phyloP scores from a whole-genome alignment of 169 alveolate genomes.

The Theileria annulata region DNA sequence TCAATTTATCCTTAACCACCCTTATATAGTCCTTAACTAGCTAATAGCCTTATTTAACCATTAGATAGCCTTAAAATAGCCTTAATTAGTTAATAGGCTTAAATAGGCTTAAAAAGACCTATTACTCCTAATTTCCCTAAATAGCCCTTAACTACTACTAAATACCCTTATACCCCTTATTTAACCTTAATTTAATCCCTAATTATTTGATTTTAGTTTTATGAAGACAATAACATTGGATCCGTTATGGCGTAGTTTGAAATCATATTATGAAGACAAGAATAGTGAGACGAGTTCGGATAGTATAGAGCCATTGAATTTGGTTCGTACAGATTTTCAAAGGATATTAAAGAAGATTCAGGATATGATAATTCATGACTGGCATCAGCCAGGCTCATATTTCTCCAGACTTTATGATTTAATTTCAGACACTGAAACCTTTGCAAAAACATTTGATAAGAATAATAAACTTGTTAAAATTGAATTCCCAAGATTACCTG shows the following conservation, averaged over 20 bases:
- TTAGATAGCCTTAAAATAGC: conserved; percentile 6
- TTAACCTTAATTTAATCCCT: neutral
- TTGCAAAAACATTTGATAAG: conserved; percentile 59
- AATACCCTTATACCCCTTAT: no score
- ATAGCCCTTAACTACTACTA: no score
- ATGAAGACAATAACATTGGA: conserved; percentile 35
- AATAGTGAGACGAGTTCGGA: conserved; percentile 24
- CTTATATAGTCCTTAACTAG: no score
- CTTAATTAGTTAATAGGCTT: no score
- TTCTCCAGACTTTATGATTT: conserved; percentile 61
- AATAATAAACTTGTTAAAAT: conserved; percentile 60
- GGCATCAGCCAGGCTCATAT: conserved; percentile 75
- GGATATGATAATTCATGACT: conserved; percentile 59
- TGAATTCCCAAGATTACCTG: conserved; percentile 73
- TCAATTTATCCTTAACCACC: neutral
- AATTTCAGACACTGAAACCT: conserved; percentile 64
- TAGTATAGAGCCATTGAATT: conserved; percentile 36
- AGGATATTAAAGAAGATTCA: conserved; percentile 51
- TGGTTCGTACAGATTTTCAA: conserved; percentile 24
- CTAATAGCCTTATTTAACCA: conserved; percentile 21
- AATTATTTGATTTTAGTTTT: conserved; percentile 23
- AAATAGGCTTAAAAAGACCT: no score
- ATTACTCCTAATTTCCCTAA: conserved; percentile 16
- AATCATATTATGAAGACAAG: conserved; percentile 21
- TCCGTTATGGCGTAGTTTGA: conserved; percentile 47